A percentile compares a stretch with the other conserved stretches of the same genome.
Evolutionary conservation across 495 filamentous ascomycete species (phyloP).

Genomic region (Penicillium silybi): DNA sequence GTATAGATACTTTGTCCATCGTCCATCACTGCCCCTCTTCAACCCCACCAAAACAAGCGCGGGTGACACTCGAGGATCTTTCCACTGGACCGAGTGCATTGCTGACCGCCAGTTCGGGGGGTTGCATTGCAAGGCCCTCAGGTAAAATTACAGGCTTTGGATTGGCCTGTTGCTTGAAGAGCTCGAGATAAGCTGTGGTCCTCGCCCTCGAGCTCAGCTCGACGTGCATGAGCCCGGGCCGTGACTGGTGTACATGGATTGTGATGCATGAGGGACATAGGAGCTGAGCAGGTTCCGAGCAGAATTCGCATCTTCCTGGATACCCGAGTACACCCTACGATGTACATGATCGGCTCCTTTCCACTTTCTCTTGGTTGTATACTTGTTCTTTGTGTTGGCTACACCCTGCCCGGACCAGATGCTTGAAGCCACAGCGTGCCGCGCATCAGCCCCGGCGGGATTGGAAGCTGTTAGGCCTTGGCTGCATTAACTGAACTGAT

Average conservation of each 20-base stretch:
- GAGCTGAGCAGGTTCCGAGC: background rate
- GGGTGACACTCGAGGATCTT: conserved; percentile 8
- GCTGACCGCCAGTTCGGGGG: conserved; percentile 19
- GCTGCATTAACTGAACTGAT: background rate
- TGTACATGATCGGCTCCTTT: background rate
- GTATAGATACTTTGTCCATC: background rate
- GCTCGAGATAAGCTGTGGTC: conserved; percentile 10
- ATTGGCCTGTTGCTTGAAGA: background rate
- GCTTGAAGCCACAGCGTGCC: background rate
- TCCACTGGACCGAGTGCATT: conserved; percentile 2
- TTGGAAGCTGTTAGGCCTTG: background rate
- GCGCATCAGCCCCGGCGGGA: background rate
- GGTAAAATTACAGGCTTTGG: background rate
- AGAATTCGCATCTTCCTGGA: background rate
- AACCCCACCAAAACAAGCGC: conserved; percentile 7
- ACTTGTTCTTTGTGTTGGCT: background rate
- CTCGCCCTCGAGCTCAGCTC: conserved; percentile 1
- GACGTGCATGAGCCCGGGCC: conserved; percentile 1
- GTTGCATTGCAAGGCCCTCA: background rate
- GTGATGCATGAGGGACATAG: background rate
- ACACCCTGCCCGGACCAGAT: background rate
- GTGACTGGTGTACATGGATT: background rate
- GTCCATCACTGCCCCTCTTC: background rate
- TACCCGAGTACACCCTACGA: background rate
- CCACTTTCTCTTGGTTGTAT: background rate